Evolutionary conservation across 495 filamentous ascomycete species (phyloP).

Genomic region (Penicillium steckii): DNA sequence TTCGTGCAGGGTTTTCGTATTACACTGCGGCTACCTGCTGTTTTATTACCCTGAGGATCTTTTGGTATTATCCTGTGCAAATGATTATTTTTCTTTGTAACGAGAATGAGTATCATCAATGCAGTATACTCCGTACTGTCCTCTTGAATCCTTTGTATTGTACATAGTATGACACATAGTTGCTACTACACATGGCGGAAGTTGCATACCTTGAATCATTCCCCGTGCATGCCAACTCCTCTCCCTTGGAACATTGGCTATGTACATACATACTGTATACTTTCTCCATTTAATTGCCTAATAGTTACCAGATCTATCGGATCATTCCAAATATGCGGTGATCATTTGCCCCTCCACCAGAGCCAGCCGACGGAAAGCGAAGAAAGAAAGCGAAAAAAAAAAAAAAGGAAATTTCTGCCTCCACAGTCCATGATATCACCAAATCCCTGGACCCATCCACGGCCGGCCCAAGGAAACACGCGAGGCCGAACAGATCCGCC

Average conservation of each 20-base stretch:
- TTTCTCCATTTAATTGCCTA: no score
- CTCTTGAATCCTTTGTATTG: neutral
- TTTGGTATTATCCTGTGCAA: no score
- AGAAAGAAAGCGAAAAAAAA: neutral
- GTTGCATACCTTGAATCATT: no score
- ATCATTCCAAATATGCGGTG: no score
- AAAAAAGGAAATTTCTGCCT: neutral
- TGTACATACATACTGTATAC: no score
- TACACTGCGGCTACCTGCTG: neutral
- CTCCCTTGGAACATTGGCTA: no score
- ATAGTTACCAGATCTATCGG: no score
- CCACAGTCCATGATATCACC: constrained; percentile 26
- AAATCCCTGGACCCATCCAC: constrained; percentile 1
- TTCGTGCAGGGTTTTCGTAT: constrained; percentile 11
- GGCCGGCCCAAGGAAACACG: constrained; percentile 6
- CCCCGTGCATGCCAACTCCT: no score
- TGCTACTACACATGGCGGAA: no score
- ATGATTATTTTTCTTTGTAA: no score
- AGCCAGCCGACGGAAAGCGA: neutral
- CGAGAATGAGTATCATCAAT: no score
- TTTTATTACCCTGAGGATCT: neutral
- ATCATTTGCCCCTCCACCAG: neutral
- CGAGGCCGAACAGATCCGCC: constrained; percentile 19
- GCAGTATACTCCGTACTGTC: neutral
- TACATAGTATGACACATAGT: no score